A percentile compares a stretch with the other conserved stretches of the same genome.
Evolutionary conservation across 2,329 filamentous ascomycete species (phyloP).

Genomic region (Fusarium albidum): DNA sequence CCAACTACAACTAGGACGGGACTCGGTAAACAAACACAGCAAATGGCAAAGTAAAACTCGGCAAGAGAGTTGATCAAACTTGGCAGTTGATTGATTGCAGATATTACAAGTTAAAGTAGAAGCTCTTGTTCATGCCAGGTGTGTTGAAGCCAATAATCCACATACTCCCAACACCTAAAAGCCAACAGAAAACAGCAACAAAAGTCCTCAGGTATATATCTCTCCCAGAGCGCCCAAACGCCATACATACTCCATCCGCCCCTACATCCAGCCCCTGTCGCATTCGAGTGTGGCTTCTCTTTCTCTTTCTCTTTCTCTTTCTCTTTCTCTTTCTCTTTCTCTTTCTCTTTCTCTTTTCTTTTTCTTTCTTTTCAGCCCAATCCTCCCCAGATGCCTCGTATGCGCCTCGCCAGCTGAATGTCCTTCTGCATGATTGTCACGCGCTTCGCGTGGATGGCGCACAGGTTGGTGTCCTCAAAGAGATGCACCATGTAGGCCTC

Average conservation of each 20-base stretch:
- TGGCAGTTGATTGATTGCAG: slow-evolving; percentile 14
- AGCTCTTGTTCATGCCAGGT: background rate
- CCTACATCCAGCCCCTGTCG: slow-evolving; percentile 20
- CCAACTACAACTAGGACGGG: background rate
- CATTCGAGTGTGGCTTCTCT: slow-evolving; percentile 2
- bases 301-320: background rate
- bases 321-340: slow-evolving; percentile 36
- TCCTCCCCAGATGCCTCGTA: slow-evolving; percentile 80
- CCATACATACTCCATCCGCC: slow-evolving; percentile 17
- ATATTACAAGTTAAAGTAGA: slow-evolving; percentile 17
- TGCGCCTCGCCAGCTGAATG: slow-evolving; percentile 87
- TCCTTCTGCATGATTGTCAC: slow-evolving; percentile 99
- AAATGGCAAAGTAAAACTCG: background rate
- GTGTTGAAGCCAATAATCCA: slow-evolving; percentile 5
- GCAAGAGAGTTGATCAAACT: background rate
- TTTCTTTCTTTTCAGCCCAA: slow-evolving; percentile 54
- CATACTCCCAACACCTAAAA: slow-evolving; percentile 12
- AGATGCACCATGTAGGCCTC: slow-evolving; percentile 95
- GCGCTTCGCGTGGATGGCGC: slow-evolving; percentile 94
- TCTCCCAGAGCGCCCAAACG: slow-evolving; percentile 31
- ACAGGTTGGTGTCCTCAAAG: slow-evolving; percentile 86
- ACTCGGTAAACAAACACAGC: background rate
- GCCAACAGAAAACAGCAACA: slow-evolving; percentile 18
- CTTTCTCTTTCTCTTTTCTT: background rate
- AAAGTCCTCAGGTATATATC: slow-evolving; percentile 38